Base-by-base conservation (phyloP, 805 yeast species). In the Kregervanrija fluxuum region DNA sequence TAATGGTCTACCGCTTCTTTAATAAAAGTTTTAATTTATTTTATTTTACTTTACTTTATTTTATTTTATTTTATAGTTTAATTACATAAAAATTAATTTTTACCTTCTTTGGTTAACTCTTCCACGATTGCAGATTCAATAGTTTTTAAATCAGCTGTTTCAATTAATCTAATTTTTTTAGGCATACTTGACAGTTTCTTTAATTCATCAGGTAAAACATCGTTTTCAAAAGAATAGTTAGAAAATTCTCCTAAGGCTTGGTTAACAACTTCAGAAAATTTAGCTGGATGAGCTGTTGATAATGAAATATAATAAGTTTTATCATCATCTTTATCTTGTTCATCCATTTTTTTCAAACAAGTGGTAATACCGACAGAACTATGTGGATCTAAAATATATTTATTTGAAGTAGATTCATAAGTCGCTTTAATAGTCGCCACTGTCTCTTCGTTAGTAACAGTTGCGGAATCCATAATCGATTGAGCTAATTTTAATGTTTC, bases 271-370 rank as follows among this genome's bases (percentile, higher is more conserved):
- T 88, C 97, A 22, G 96, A 86, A 60, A 93, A 93, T 68, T 93
- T 93, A 48, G 99, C 99, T 37, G 99, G 99, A 64, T 93, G 99
- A 8, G 99, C 99, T 40, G 99, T 93, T 10, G 97, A 85, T 47
- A 93, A 76, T 5, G 96, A 85, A 38, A 93, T 74, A 60, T 75
- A 75, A 45, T 76, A 70, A 35, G 72, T 65, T 30, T 69, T 60
- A 16, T 64, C 47, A 9, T 50, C 57, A 34, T 67, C 65, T 11
- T 45, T 35, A n/a, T 35, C 44, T 28, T 42, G 38, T 22, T 64
- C 60, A 38, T 69, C 74, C 43, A 84, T 75, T 58, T 77, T 72
- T 53, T 81, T 73, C 53, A 82, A 74, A 35, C 93, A 70, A 15
- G 95, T 84, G 48, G 83, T 76, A 38, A 93, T 84, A 60, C 98